Evolutionary conservation across 805 yeast species (phyloP).

Genomic region (Torulaspora quercuum): DNA sequence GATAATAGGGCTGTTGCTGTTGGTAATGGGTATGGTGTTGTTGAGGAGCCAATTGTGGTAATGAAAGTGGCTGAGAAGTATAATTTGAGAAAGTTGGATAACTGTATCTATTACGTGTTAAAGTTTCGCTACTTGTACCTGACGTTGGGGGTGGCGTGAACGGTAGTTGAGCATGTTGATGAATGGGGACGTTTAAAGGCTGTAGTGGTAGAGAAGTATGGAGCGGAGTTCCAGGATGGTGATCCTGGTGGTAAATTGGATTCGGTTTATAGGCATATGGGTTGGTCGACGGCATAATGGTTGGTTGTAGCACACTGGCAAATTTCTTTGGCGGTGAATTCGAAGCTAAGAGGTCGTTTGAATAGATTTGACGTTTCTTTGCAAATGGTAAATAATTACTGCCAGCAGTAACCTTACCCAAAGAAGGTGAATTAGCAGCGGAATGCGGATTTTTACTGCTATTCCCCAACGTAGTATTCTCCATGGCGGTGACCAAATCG

Average conservation of each 20-base stretch:
- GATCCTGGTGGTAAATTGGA: no score
- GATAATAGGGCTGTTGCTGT: constrained; percentile 5
- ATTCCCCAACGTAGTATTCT: constrained; percentile 56
- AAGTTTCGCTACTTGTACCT: no score
- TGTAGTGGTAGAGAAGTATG: no score
- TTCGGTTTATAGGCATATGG: no score
- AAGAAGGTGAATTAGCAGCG: constrained; percentile 1
- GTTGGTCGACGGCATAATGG: constrained; percentile 7
- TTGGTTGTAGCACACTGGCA: constrained; percentile 8
- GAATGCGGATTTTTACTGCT: constrained; percentile 3
- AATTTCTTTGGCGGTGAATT: no score
- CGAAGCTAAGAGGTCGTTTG: no score
- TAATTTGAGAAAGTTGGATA: constrained; percentile 9
- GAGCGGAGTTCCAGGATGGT: no score
- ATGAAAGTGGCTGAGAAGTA: constrained; percentile 11
- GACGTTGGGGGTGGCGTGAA: constrained; percentile 4
- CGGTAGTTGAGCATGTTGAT: no score
- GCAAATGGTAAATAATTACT: constrained; percentile 13
- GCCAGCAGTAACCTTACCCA: constrained; percentile 22
- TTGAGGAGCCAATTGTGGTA: constrained; percentile 7
- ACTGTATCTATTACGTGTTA: no score
- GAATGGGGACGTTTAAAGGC: no score
- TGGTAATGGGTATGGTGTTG: constrained; percentile 8
- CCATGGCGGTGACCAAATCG: constrained; percentile 53
- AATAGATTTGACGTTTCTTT: constrained; percentile 5